Conservation (phyloP, 225 moss, liverwort and hornwort genomes). For the Polytrichum formosum region DNA sequence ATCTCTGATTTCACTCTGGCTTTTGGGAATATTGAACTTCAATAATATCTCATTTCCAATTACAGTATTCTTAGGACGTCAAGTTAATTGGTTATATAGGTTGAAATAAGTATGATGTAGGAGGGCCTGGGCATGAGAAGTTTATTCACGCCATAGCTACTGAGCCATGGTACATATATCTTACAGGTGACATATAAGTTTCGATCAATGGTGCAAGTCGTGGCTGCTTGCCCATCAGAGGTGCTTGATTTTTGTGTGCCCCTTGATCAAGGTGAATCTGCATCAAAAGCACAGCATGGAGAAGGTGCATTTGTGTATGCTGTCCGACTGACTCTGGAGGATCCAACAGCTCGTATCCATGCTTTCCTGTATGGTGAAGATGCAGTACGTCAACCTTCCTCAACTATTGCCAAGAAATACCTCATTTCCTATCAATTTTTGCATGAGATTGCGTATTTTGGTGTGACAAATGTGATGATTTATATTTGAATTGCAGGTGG, state of each 20-base stretch:
- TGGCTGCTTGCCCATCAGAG: slow-evolving; percentile 69
- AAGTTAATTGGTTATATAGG: too few species aligned
- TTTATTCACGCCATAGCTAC: background rate
- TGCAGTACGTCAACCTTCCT: slow-evolving; percentile 53
- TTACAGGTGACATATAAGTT: slow-evolving; percentile 76
- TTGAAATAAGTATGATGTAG: too few species aligned
- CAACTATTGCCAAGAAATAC: background rate
- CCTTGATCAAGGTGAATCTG: slow-evolving; percentile 12
- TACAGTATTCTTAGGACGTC: too few species aligned
- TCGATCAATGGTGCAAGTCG: slow-evolving; percentile 84
- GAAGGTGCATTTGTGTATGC: slow-evolving; percentile 59
- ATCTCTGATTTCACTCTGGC: too few species aligned
- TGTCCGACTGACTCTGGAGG: slow-evolving; percentile 82
- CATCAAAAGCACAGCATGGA: slow-evolving; percentile 11
- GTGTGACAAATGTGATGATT: slow-evolving; percentile 9
- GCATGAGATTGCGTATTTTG: background rate
- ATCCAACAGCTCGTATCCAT: slow-evolving; percentile 84
- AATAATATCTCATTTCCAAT: too few species aligned
- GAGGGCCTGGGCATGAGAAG: too few species aligned
- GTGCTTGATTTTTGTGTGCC: slow-evolving; percentile 77
- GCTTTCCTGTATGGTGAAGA: slow-evolving; percentile 68
- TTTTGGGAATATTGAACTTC: too few species aligned
- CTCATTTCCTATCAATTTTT: too few species aligned
- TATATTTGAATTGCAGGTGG: slow-evolving; percentile 43
- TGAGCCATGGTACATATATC: slow-evolving; percentile 1